Conservation (phyloP, 192 early-diverging fungal species). For the Funneliformis geosporum region DNA sequence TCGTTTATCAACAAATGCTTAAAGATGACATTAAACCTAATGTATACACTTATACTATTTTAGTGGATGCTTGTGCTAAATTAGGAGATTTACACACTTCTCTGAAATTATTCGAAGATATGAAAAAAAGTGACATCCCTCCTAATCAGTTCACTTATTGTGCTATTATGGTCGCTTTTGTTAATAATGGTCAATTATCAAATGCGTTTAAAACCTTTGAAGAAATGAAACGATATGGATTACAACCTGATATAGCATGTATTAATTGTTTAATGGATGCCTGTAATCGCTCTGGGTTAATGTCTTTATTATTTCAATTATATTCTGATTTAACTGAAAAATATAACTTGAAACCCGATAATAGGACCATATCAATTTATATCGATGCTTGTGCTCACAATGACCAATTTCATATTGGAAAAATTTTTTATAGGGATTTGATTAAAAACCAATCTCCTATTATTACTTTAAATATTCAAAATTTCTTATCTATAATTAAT, state of each 20-base stretch:
- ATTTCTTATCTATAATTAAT: slow-evolving; percentile 7
- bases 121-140: slow-evolving; percentile 5
- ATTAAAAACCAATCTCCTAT: neutral
- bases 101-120: slow-evolving; percentile 1
- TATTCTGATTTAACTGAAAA: neutral
- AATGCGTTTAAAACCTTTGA: neutral
- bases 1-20: slow-evolving; percentile 29
- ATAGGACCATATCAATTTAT: neutral
- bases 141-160: slow-evolving; percentile 29
- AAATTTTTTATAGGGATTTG: neutral
- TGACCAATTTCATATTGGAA: neutral
- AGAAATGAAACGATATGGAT: neutral
- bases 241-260: slow-evolving; percentile 15
- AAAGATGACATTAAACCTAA: slow-evolving; percentile 24
- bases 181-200: neutral
- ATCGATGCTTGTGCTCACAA: slow-evolving; percentile 15
- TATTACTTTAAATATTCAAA: neutral
- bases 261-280: slow-evolving; percentile 33
- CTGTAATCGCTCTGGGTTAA: slow-evolving; percentile 13
- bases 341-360: slow-evolving; percentile 5
- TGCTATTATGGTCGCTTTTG: slow-evolving; percentile 7
- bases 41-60: slow-evolving; percentile 8
- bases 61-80: slow-evolving; percentile 13
- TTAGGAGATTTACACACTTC: neutral
- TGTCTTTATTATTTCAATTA: slow-evolving; percentile 6